phyloP scores from a whole-genome alignment of 768 basidiomycete genomes.

The Gymnopilus dilepis region DNA sequence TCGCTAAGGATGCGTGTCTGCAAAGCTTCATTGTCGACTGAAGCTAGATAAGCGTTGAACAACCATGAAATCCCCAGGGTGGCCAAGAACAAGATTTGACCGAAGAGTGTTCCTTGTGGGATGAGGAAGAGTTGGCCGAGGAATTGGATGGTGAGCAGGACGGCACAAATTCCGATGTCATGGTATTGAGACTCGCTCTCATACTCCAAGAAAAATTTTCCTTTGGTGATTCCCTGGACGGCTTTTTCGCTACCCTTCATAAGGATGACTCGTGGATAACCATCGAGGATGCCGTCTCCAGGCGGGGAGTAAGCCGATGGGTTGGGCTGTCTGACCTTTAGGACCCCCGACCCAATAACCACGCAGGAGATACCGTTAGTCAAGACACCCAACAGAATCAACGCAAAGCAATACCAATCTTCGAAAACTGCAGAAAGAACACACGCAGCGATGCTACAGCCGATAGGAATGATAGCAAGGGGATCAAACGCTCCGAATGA shows the following conservation, averaged over 20 bases:
- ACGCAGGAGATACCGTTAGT: slow-evolving; percentile 14
- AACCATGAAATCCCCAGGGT: slow-evolving; percentile 22
- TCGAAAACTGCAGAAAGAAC: slow-evolving; percentile 8
- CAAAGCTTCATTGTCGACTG: slow-evolving; percentile 12
- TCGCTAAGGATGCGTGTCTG: slow-evolving; percentile 12
- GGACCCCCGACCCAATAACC: slow-evolving; percentile 13
- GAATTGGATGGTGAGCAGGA: slow-evolving; percentile 17
- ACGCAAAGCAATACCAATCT: slow-evolving; percentile 19
- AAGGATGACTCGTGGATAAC: slow-evolving; percentile 6
- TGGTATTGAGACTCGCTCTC: slow-evolving; percentile 11
- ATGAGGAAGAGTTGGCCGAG: slow-evolving; percentile 22
- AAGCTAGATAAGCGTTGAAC: slow-evolving; percentile 21
- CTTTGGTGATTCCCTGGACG: slow-evolving; percentile 11
- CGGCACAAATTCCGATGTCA: slow-evolving; percentile 17
- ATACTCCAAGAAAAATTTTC: slow-evolving; percentile 12
- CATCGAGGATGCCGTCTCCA: slow-evolving; percentile 16
- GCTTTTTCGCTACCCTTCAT: slow-evolving; percentile 18
- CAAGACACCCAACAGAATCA: slow-evolving; percentile 16
- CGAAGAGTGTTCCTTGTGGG: slow-evolving; percentile 16
- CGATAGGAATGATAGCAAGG: slow-evolving; percentile 11
- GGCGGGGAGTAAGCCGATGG: slow-evolving; percentile 10
- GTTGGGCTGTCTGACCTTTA: slow-evolving; percentile 7
- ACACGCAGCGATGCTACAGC: slow-evolving; percentile 8
- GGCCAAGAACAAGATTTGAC: slow-evolving; percentile 20
- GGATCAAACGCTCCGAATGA: slow-evolving; percentile 10